A percentile compares a stretch with the other conserved stretches of the same genome.
Evolutionary conservation across 2,329 filamentous ascomycete genomes (phyloP).

Genomic region (Colletotrichum cereale): DNA sequence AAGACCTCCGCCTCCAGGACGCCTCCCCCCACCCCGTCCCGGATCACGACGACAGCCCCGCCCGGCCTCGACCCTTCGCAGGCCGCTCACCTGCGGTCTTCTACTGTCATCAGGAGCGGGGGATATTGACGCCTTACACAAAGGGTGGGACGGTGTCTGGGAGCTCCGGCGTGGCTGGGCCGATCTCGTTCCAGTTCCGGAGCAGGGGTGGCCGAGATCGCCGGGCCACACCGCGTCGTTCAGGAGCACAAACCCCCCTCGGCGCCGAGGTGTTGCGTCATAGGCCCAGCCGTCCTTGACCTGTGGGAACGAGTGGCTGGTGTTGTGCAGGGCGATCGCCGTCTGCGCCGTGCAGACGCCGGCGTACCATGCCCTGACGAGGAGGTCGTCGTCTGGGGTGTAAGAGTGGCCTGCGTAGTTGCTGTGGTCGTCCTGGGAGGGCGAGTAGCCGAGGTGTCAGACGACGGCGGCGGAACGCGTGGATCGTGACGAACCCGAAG

Average conservation of each 20-base stretch:
- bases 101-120: too few relatives aligned
- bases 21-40: too few relatives aligned
- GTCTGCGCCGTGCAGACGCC: constrained; percentile 54
- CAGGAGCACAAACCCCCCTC: constrained; percentile 50
- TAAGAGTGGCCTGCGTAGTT: constrained; percentile 61
- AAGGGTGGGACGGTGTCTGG: constrained; percentile 54
- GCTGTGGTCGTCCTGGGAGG: constrained; percentile 52
- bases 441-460: constrained; percentile 48
- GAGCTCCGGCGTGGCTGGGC: constrained; percentile 49
- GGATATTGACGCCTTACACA: constrained; percentile 50
- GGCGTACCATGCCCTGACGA: constrained; percentile 61
- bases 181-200: constrained; percentile 47
- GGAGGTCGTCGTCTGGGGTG: constrained; percentile 54
- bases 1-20: constrained; percentile 20
- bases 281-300: constrained; percentile 55
- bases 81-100: constrained; percentile 42
- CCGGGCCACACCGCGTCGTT: constrained; percentile 71
- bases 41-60: constrained; percentile 30
- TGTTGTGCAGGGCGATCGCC: constrained; percentile 48
- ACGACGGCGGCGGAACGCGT: constrained; percentile 43
- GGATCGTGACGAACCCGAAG: constrained; percentile 58
- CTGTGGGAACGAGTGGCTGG: constrained; percentile 51
- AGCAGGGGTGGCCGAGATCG: constrained; percentile 62
- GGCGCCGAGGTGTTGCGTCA: constrained; percentile 49
- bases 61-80: constrained; percentile 41